Base-by-base conservation (phyloP, 805 yeast genomes). In the Candida krabiensis region DNA sequence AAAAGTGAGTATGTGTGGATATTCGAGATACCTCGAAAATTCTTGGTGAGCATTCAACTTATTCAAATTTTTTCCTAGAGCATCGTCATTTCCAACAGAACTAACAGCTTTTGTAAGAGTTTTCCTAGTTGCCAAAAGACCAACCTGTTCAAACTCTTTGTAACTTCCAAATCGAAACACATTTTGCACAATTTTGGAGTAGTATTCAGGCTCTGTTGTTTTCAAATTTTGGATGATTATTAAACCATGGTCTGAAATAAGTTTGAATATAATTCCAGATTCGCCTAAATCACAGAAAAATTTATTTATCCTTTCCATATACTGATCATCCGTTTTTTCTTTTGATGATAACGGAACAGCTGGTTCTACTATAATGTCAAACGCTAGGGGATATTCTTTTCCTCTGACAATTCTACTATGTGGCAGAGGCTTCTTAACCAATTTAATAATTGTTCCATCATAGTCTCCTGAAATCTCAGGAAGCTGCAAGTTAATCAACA, bases 11-110 rank as follows among this genome's bases (percentile, higher is more conserved):
- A 52, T 33, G 3, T 49, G 47, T 2, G 60, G 58, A 27, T 40
- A 50, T 5, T 47, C 45, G 6, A 38, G 28, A 33, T 48, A 55
- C 24, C 60, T 41, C 1, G 55, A 53, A 30, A 55, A 52, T 28
- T 55, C 58, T 21, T 53, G 56, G 25, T 55, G 58, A 3, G 51
- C 49, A 26, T 46, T 35, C 22, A 50, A 29, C 35, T 44, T 46
- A 23, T 33, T 42, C 19, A 37, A n/a, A 24, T 43, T 43, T 28
- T 37, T 43, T 26, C 41, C 47, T 28, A 31, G 37, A 22, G 9
- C 38, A 24, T 41, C 45, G 15, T 43, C 41, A 13, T 39, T 46
- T 24, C 45, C 45, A 11, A 46, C 50, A 16, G 51, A 27, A 28
- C 45, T 48, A 8, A 50, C 50, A 13, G 39, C 33, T 11, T 37